Conservation (phyloP, 306 rosid genomes). For the Cicer yamashitae region DNA sequence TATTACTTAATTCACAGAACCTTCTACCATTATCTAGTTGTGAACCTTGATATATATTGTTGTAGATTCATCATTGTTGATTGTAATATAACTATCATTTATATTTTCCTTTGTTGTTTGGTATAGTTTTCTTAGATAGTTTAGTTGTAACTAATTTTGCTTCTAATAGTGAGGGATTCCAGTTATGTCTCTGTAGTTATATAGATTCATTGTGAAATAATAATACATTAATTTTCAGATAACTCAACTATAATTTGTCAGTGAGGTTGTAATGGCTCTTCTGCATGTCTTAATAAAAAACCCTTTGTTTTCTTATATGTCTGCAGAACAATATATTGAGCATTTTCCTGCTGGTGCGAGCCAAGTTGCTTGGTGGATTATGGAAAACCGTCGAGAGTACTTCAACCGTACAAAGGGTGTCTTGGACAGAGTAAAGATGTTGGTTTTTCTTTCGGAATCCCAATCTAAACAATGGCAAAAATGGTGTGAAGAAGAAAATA, state of each 20-base stretch:
- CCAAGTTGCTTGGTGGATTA: slow-evolving; percentile 99
- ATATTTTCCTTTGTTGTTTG: background rate
- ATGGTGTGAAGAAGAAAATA: slow-evolving; percentile 90
- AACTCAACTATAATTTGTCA: background rate
- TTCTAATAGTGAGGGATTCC: background rate
- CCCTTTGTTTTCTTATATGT: slow-evolving; percentile 11
- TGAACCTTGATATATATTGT: background rate
- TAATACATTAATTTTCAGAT: background rate
- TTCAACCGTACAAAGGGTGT: slow-evolving; percentile 85
- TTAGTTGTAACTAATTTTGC: background rate
- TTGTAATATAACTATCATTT: background rate
- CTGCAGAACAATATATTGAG: slow-evolving; percentile 80
- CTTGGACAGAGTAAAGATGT: slow-evolving; percentile 77
- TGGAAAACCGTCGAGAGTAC: slow-evolving; percentile 96
- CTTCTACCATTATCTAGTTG: slow-evolving; percentile 27
- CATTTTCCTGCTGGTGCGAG: slow-evolving; percentile 96
- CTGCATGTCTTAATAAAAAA: slow-evolving; percentile 20
- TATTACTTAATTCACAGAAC: slow-evolving; percentile 15
- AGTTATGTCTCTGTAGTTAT: background rate
- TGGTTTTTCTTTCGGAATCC: slow-evolving; percentile 81
- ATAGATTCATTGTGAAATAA: background rate
- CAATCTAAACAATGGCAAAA: slow-evolving; percentile 87
- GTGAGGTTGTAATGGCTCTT: slow-evolving; percentile 18
- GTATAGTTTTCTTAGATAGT: background rate
- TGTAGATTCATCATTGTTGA: slow-evolving; percentile 20